Percentiles rank a stretch among this genome's conserved stretches.
Conservation (phyloP, 257 asterid species). For the Solanum bulbocastanum region DNA sequence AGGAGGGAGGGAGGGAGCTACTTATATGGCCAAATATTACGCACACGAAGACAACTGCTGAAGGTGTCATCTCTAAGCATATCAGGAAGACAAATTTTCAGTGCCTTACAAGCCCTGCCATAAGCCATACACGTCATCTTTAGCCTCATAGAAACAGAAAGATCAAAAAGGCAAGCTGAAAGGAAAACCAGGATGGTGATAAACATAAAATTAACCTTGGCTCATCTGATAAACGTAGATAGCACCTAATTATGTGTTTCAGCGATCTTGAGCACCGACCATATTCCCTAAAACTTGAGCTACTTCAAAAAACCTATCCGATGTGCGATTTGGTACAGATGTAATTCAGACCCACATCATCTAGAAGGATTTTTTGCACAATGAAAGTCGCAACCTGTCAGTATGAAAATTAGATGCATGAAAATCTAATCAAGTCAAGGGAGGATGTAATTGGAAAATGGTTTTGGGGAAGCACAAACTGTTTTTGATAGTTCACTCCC, state of each 20-base stretch:
- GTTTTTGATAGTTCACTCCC: constrained; percentile 18
- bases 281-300: constrained; percentile 14
- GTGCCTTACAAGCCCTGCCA: constrained; percentile 12
- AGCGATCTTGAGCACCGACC: constrained; percentile 12
- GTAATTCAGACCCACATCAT: constrained; percentile 18
- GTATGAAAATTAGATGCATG: not conserved
- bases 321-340: not conserved
- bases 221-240: constrained; percentile 19
- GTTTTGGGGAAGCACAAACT: constrained; percentile 9
- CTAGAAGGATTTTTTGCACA: constrained; percentile 19
- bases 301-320: constrained; percentile 19
- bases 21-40: not conserved
- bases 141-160: not conserved
- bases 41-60: constrained; percentile 13
- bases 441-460: not conserved
- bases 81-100: constrained; percentile 13
- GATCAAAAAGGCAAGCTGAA: not conserved
- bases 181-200: not conserved
- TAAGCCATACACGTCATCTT: not conserved
- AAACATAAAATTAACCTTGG: constrained; percentile 12
- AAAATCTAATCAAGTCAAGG: not conserved
- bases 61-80: constrained; percentile 25
- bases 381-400: constrained; percentile 27
- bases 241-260: constrained; percentile 24
- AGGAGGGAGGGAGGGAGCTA: not conserved